Conservation (phyloP, 768 basidiomycete genomes). For the Boletus patriciae region DNA sequence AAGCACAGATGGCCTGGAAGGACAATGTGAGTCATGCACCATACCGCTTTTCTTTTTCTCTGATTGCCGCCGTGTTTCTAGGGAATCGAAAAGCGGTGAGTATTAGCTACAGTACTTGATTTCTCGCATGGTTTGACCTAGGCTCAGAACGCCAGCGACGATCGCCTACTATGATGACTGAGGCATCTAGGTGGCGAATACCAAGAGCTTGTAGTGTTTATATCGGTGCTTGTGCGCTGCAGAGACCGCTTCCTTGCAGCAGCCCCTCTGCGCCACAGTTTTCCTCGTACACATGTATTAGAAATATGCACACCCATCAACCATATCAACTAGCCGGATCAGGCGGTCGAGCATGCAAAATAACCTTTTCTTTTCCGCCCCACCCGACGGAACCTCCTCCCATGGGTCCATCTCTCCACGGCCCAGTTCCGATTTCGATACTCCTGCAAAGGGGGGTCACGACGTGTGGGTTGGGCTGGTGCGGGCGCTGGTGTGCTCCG, state of each 20-base stretch:
- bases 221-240: no score
- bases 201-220: background rate
- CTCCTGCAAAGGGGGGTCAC: background rate
- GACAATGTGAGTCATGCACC: background rate
- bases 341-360: conserved; percentile 52
- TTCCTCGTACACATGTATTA: no score
- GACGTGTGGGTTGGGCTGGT: background rate
- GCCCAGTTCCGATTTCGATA: background rate
- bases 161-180: background rate
- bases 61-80: background rate
- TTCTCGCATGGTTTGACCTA: background rate
- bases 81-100: conserved; percentile 1
- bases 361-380: conserved; percentile 49
- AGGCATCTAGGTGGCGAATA: background rate
- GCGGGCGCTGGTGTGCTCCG: background rate
- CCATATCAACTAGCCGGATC: conserved; percentile 11
- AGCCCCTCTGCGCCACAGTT: no score
- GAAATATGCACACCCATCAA: no score
- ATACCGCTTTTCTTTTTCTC: background rate
- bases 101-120: no score
- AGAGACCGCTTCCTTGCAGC: no score
- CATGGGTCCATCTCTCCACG: background rate
- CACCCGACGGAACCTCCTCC: conserved; percentile 1
- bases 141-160: background rate
- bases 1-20: conserved; percentile 5